phyloP scores from a whole-genome alignment of 805 yeast species.

The Pichia pseudocactophila region DNA sequence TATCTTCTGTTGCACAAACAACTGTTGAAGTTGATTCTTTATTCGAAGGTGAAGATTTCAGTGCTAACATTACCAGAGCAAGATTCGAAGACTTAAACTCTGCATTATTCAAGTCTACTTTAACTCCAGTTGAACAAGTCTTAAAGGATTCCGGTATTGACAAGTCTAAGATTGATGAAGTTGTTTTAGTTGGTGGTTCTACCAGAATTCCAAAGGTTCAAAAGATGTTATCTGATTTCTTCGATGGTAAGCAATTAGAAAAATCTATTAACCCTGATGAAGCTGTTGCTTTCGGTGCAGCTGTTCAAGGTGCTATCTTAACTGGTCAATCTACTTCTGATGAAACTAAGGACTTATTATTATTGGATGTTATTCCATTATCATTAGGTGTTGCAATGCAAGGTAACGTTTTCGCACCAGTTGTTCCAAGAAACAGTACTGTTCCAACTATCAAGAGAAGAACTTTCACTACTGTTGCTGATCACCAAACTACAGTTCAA shows the following conservation, averaged over 20 bases:
- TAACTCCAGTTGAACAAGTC: constrained; percentile 92
- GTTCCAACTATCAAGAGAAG: constrained; percentile 98
- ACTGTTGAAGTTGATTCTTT: constrained; percentile 94
- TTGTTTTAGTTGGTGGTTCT: constrained; percentile 96
- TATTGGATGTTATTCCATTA: constrained; percentile 96
- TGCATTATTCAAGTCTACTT: constrained; percentile 84
- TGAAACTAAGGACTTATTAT: constrained; percentile 89
- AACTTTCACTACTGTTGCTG: constrained; percentile 97
- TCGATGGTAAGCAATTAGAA: constrained; percentile 93
- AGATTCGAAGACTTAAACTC: constrained; percentile 96
- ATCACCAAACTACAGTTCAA: constrained; percentile 97
- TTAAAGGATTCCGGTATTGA: constrained; percentile 83
- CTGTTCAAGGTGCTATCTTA: constrained; percentile 98
- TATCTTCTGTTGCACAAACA: constrained; percentile 93
- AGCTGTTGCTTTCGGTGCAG: constrained; percentile 99
- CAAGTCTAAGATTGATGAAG: constrained; percentile 84
- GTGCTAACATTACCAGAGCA: constrained; percentile 91
- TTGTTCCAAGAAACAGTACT: constrained; percentile 98
- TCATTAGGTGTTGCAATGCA: constrained; percentile 99
- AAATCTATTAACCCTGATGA: constrained; percentile 98
- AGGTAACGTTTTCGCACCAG: constrained; percentile 98
- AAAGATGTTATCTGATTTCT: constrained; percentile 87
- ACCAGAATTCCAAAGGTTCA: constrained; percentile 99
- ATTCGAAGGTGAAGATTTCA: constrained; percentile 92
- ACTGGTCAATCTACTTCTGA: constrained; percentile 85